Conservation (phyloP, 2,329 filamentous ascomycete genomes). For the Blumeria graminis region DNA sequence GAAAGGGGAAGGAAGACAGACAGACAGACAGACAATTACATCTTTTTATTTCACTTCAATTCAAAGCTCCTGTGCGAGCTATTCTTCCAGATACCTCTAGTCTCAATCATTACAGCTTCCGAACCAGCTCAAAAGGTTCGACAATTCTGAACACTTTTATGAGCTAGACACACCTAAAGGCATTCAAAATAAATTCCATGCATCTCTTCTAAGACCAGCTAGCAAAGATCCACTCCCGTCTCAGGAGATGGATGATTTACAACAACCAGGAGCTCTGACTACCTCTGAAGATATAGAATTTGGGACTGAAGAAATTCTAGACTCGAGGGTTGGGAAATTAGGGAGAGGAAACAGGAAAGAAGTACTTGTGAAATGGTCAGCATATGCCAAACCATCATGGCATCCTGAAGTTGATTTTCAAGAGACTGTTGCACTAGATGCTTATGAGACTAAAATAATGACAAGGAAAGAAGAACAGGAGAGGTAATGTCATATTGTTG, state of each 20-base stretch:
- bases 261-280: background rate
- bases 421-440: no score
- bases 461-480: background rate
- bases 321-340: background rate
- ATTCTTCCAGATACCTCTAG: no score
- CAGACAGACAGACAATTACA: no score
- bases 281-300: background rate
- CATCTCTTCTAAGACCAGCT: background rate
- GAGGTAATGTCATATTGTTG: no score
- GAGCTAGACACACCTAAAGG: background rate
- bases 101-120: no score
- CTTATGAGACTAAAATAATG: no score
- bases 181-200: background rate
- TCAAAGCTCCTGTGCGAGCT: no score
- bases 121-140: no score
- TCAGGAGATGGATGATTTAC: background rate
- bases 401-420: no score
- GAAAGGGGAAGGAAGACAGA: no score
- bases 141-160: background rate
- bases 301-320: background rate
- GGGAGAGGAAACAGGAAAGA: background rate
- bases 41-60: no score
- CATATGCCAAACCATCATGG: background rate
- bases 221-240: background rate
- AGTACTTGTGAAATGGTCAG: background rate